Conservation (phyloP, 495 filamentous ascomycete genomes). For the Darksidea phi region DNA sequence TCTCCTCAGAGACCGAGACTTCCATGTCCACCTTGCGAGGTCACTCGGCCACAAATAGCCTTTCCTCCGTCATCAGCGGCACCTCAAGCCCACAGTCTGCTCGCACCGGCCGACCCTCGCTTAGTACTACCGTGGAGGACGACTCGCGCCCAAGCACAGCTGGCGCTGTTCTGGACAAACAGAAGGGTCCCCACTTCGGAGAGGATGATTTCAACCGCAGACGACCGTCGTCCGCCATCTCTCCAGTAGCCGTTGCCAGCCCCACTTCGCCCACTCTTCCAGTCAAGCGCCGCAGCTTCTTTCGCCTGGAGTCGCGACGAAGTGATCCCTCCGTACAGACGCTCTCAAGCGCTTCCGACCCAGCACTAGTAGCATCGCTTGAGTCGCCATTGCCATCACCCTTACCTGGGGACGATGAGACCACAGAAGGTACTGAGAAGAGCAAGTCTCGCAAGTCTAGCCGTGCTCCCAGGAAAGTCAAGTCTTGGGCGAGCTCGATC, state of each 20-base stretch:
- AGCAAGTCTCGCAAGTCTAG: slow-evolving; percentile 50
- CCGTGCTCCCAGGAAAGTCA: slow-evolving; percentile 76
- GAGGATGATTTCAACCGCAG: slow-evolving; percentile 35
- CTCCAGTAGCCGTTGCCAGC: slow-evolving; percentile 24
- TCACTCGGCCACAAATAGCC: slow-evolving; percentile 63
- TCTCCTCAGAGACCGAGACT: slow-evolving; percentile 72
- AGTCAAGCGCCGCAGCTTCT: slow-evolving; percentile 37
- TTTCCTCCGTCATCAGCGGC: slow-evolving; percentile 60
- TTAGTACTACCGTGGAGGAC: slow-evolving; percentile 42
- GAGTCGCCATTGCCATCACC: slow-evolving; percentile 29
- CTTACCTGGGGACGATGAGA: slow-evolving; percentile 17
- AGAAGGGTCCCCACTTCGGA: slow-evolving; percentile 13
- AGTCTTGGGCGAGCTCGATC: slow-evolving; percentile 76
- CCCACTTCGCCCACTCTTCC: slow-evolving; percentile 28
- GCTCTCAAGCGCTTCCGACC: slow-evolving; percentile 26
- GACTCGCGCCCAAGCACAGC: slow-evolving; percentile 53
- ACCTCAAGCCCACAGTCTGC: slow-evolving; percentile 40
- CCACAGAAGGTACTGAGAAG: slow-evolving; percentile 10
- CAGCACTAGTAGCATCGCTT: slow-evolving; percentile 14
- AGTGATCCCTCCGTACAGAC: slow-evolving; percentile 16
- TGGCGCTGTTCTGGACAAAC: slow-evolving; percentile 49
- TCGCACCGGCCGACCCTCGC: slow-evolving; percentile 37
- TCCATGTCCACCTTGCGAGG: slow-evolving; percentile 60
- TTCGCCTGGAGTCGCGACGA: slow-evolving; percentile 30
- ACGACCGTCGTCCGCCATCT: slow-evolving; percentile 38